Base-by-base conservation (phyloP, 1,284 basidiomycete species). In the Ceratobasidium papillatum region DNA sequence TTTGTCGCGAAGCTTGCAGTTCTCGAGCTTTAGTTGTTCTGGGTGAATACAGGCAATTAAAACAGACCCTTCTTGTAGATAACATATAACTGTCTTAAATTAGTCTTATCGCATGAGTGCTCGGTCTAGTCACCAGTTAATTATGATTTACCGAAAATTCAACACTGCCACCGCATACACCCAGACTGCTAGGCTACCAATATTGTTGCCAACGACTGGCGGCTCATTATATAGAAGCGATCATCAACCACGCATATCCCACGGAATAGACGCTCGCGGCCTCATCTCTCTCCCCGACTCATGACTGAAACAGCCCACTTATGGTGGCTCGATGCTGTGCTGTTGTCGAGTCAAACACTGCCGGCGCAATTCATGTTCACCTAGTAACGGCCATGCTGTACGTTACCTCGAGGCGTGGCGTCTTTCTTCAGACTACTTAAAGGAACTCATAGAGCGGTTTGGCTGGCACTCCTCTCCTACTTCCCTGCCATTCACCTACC, bases 311-410 rank as follows among this genome's bases (percentile, higher is more conserved):
- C 54, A 58, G 14, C 22, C 12, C 12, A 9, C 30, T 7, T 14
- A 25, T 4, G 36, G 36, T 34, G 54, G 36, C 56, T 59, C 56
- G 36, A 59, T 59, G 56, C 56, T 59, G 56, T 59, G 56, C 27
- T 27, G 22, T 30, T 7, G 11, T 41, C 56, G 56, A 56, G 56
- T 59, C 56, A 59, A 59, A 19, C 25, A 22, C n/a, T 8, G 54
- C 25, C 34, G 32, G 9, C 36, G 56, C 32, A 58, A 32, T n/a
- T 22, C 32, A 59, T 22, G 56, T 59, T 38, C 27, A 59, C 56
- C 25, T 59, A 22, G 56, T 30, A 59, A 59, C 56, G 34, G 36
- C 56, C 32, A 30, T 32, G 27, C 51, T 8, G 51, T n/a, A 41
- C 36, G 56, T 59, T 19, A 41, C 19, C 56, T 59, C 56, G 30